phyloP scores from a whole-genome alignment of 441 rosid species.

The Pelargonium citronellum region DNA sequence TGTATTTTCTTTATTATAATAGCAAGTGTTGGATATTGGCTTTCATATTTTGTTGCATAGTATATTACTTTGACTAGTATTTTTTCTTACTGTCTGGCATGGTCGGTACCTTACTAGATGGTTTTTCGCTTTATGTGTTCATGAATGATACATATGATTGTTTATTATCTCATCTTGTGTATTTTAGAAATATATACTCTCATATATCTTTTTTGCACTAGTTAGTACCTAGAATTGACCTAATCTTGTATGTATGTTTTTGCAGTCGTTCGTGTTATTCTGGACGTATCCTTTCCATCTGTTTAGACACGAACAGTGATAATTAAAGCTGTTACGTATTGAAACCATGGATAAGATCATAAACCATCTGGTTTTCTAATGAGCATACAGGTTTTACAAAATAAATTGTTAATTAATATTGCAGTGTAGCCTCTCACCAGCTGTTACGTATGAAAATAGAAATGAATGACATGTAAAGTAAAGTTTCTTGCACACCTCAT shows the following conservation, averaged over 20 bases:
- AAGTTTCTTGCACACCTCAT: not conserved
- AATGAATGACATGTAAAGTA: not conserved
- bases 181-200: not conserved
- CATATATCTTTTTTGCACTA: not conserved
- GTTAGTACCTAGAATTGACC: slow-evolving; percentile 3
- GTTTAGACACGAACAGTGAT: not conserved
- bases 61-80: not conserved
- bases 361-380: not conserved
- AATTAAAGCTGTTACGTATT: not conserved
- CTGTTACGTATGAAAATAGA: not conserved
- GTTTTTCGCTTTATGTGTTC: not conserved
- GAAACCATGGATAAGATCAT: not conserved
- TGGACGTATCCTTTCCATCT: slow-evolving; percentile 92
- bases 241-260: slow-evolving; percentile 13
- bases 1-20: not conserved
- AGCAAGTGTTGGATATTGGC: too few species aligned
- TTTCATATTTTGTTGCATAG: too few species aligned
- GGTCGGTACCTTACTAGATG: not conserved
- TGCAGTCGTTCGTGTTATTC: slow-evolving; percentile 98
- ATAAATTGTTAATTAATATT: too few species aligned
- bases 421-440: too few species aligned
- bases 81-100: not conserved
- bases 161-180: not conserved
- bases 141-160: not conserved
- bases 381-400: not conserved